Conservation (phyloP, 2,329 filamentous ascomycete species). For the Exophiala phaeomuriformis region DNA sequence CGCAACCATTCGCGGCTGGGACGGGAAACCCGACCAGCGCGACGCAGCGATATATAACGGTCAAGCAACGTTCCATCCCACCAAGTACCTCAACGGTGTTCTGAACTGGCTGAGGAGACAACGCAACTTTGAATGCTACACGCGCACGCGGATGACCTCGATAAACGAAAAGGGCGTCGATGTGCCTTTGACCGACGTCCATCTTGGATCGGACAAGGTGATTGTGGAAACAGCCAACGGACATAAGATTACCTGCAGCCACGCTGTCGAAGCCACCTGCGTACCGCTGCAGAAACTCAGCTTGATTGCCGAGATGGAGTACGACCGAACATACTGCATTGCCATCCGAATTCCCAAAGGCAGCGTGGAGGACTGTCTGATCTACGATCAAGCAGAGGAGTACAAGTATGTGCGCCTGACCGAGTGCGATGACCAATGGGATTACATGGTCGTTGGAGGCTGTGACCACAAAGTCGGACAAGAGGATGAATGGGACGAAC, state of each 20-base stretch:
- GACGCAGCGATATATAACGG: slow-evolving; percentile 42
- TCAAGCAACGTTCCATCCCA: slow-evolving; percentile 53
- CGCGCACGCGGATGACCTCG: slow-evolving; percentile 44
- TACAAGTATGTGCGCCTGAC: slow-evolving; percentile 53
- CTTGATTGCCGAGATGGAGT: slow-evolving; percentile 48
- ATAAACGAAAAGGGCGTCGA: slow-evolving; percentile 45
- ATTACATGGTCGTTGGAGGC: slow-evolving; percentile 52
- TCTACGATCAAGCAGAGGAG: slow-evolving; percentile 49
- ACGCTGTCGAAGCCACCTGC: slow-evolving; percentile 49
- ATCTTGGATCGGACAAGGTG: slow-evolving; percentile 42
- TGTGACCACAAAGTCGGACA: slow-evolving; percentile 55
- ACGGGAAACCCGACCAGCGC: slow-evolving; percentile 45
- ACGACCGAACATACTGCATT: slow-evolving; percentile 50
- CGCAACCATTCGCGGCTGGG: slow-evolving; percentile 47
- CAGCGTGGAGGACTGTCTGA: slow-evolving; percentile 47
- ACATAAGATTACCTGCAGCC: slow-evolving; percentile 42
- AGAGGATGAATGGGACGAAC: slow-evolving; percentile 36
- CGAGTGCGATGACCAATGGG: slow-evolving; percentile 46
- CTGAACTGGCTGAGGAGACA: slow-evolving; percentile 47
- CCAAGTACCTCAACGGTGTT: slow-evolving; percentile 48
- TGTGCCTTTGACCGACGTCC: slow-evolving; percentile 30
- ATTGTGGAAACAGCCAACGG: slow-evolving; percentile 42
- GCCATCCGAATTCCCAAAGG: slow-evolving; percentile 49
- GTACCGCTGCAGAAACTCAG: slow-evolving; percentile 51
- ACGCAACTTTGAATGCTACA: slow-evolving; percentile 48